These are phyloP conservation scores for Fraxinus angustifolia DNA, from an alignment of 305 asterid species.

Conservation along the genomic window DNA sequence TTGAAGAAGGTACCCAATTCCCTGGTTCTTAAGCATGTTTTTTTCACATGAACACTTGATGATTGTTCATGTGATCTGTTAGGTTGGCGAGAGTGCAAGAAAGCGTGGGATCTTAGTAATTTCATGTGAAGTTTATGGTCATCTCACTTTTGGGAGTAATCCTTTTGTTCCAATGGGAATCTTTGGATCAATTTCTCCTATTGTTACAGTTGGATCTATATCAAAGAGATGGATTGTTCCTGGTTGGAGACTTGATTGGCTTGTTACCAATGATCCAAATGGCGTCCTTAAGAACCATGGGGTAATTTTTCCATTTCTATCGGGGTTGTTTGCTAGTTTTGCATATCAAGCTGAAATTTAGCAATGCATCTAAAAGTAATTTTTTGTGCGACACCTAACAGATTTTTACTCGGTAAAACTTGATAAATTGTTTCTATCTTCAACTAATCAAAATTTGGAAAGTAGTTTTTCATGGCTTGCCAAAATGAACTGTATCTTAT, in stretches of 20 bases:
- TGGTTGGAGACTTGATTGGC: conserved; percentile 88
- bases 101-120: conserved; percentile 81
- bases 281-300: conserved; percentile 64
- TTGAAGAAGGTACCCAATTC: conserved; percentile 49
- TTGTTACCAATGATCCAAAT: conserved; percentile 64
- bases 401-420: too few relatives aligned
- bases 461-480: too few relatives aligned
- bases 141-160: conserved; percentile 65
- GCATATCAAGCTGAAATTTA: too few relatives aligned
- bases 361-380: too few relatives aligned
- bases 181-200: conserved; percentile 73
- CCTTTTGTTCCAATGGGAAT: conserved; percentile 91
- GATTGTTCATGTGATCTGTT: background rate
- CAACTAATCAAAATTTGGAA: too few relatives aligned
- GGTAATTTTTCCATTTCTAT: conserved; percentile 35
- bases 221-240: conserved; percentile 93
- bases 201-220: conserved; percentile 74
- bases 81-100: conserved; percentile 75
- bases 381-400: too few relatives aligned
- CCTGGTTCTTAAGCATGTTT: background rate
- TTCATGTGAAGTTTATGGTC: conserved; percentile 81
- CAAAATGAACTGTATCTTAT: too few relatives aligned
- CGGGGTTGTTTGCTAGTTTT: too few relatives aligned
- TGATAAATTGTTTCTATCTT: too few relatives aligned
- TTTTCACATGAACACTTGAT: background rate